These are phyloP conservation scores for Globisporangium echinulatum DNA, from an alignment of 352 stramenopile genomes.

Conservation along the genomic window DNA sequence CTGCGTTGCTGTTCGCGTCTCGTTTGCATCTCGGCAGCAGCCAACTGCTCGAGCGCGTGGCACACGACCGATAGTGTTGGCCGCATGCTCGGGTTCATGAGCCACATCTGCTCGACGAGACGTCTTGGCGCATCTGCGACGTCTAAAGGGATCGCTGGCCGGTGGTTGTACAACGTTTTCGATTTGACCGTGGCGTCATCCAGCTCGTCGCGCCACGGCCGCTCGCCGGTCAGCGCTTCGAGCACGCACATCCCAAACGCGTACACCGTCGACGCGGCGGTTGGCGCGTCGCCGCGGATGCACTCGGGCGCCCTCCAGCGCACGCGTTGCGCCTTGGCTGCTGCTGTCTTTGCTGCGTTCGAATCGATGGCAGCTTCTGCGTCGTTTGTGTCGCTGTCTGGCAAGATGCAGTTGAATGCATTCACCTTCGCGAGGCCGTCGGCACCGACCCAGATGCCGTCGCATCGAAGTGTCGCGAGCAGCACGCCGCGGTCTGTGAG, in stretches of 20 bases:
- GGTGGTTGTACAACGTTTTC: neutral
- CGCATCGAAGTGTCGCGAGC: neutral
- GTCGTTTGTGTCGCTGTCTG: neutral
- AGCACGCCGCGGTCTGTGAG: conserved; percentile 2
- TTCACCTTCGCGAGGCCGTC: conserved; percentile 1
- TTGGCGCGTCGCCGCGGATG: conserved; percentile 17
- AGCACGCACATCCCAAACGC: conserved; percentile 29
- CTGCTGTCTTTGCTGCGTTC: neutral
- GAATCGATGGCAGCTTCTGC: neutral
- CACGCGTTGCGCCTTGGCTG: neutral
- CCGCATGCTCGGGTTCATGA: neutral
- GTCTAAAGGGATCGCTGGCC: neutral
- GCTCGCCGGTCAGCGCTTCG: conserved; percentile 21
- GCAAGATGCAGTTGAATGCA: neutral
- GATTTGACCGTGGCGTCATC: neutral
- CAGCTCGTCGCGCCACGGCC: conserved; percentile 12
- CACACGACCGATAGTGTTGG: neutral
- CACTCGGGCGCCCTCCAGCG: conserved; percentile 17
- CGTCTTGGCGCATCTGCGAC: neutral
- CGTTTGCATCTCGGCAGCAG: neutral
- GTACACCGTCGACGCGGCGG: conserved; percentile 23
- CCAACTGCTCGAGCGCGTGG: neutral
- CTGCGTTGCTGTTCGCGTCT: neutral
- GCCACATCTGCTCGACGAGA: neutral
- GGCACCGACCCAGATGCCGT: neutral